Base-by-base conservation (phyloP, 139 green algal genomes). In the Micractinium sp. region DNA sequence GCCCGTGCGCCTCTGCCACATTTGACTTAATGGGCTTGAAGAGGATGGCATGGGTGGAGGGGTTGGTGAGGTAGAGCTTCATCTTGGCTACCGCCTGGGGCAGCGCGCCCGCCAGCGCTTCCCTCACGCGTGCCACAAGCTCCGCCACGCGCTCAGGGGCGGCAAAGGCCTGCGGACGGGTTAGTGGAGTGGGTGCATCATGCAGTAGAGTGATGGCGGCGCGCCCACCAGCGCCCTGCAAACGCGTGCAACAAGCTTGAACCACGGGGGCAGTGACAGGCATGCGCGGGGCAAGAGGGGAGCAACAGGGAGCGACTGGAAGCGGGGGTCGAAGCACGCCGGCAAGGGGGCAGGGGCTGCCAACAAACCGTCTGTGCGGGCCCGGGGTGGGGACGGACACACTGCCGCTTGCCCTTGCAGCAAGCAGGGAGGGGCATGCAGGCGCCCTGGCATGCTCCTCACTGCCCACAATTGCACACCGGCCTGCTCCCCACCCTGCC, bases 1-100 rank as follows among this genome's bases (percentile, higher is more conserved):
- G 98, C 3, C 88, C 94, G 88, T 99, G 97, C 22, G 98, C 98
- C 90, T 99, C 98, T 1, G 95, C 92, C 53, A 99, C 96, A 89
- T 99, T 99, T 80, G 90, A 95, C 90, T 96, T 97, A 89, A 99
- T 97, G 67, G 98, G 98, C 75, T 93, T 94, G 87, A 99, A 96
- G 85, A 99, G 92, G 73, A 98, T 96, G 69, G 90, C 92, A 53
- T 95, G 94, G 20, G 97, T 99, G 86, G 89, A 86, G 25, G 94
- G 89, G 82, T 96, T 96, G 66, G 93, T 89, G 60, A 99, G 91
- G 92, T 99, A 99, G 19, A 97, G 89, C 63, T 90, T 91, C 95
- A 99, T 96, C 76, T 95, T 95, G 35, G 66, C 56, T 5, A 97
- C 94, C 0, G 94, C 92, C 15, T 90, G 81, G 0, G 95, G 95